Base-by-base conservation (phyloP, 768 basidiomycete genomes). In the Mycena latifolia region DNA sequence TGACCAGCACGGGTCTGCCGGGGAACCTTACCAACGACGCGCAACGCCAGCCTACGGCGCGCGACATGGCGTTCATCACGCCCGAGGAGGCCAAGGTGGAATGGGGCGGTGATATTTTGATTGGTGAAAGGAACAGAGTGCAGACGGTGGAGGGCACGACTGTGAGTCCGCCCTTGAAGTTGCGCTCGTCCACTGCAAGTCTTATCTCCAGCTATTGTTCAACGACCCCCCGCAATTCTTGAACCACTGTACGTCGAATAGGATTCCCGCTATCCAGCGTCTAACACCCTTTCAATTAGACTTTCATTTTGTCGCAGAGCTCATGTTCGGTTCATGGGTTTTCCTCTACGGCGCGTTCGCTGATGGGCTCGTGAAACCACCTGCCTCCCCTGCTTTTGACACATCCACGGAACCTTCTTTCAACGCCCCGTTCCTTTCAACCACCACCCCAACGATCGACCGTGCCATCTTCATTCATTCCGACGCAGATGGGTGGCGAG, bases 291-390 rank as follows among this genome's bases (percentile, higher is more conserved):
- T 52, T 74, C 77, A 58, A 25, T 86, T 86, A 72, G 89, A 89
- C 71, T 89, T 88, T 73, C 89, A 90, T 73, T 89, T 88, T 68
- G 85, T 84, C 53, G 89, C 88, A 0, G 89, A 90, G 71, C 80
- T 87, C 45, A 70, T 89, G 22, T 72, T 88, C 31, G 88, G 89
- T 31, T 71, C 82, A 24, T 89, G 88, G 88, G 80, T 86, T 11
- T 78, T 86, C 53, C 85, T 84, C 79, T 74, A 73, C 43, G 84
- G 82, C 39, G 78, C 83, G 25, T 69, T 71, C 41, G 25, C 28
- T 47, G 50, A 73, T 70, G 63, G 69, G 71, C 43, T 63, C 52
- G n/a, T 64, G 65, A 29, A 59, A 25, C 65, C 55, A 22, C 27
- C 50, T 25, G 15, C 43, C 22, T 20, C 55, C 28, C 27, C 50